Evolutionary conservation across 2,329 filamentous ascomycete genomes (phyloP).

Genomic region (Sarocladium strictum): DNA sequence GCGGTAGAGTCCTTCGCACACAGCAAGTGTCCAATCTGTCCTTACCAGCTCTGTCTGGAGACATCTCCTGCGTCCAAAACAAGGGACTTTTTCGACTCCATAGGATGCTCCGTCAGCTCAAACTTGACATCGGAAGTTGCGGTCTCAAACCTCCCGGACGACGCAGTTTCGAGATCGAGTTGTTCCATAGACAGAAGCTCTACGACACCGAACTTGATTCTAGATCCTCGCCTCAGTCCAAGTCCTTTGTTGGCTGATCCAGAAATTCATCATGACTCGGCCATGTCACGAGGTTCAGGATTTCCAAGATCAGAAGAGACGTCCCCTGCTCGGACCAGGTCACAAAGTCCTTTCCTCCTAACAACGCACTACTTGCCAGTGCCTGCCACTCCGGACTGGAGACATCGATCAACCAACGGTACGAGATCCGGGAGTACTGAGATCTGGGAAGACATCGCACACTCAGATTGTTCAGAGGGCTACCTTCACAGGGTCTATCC

Average conservation of each 20-base stretch:
- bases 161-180: too few species aligned
- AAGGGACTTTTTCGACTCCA: slow-evolving; percentile 46
- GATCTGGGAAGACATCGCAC: not conserved
- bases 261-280: not conserved
- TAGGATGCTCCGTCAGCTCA: slow-evolving; percentile 27
- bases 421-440: not conserved
- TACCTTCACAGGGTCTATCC: not conserved
- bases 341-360: not conserved
- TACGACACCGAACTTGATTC: not conserved
- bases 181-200: not conserved
- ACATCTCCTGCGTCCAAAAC: slow-evolving; percentile 47
- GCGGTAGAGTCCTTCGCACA: slow-evolving; percentile 46
- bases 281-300: not conserved
- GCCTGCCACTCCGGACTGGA: not conserved
- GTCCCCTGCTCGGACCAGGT: not conserved
- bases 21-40: slow-evolving; percentile 40
- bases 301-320: not conserved
- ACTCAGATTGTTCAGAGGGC: not conserved
- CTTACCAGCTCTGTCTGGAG: slow-evolving; percentile 44
- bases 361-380: not conserved
- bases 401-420: not conserved
- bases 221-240: not conserved
- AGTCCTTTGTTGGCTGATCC: not conserved
- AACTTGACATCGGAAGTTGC: not conserved
- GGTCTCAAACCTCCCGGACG: too few species aligned